Evolutionary conservation across 2,329 filamentous ascomycete species (phyloP).

Genomic region (Penicillium paneum): DNA sequence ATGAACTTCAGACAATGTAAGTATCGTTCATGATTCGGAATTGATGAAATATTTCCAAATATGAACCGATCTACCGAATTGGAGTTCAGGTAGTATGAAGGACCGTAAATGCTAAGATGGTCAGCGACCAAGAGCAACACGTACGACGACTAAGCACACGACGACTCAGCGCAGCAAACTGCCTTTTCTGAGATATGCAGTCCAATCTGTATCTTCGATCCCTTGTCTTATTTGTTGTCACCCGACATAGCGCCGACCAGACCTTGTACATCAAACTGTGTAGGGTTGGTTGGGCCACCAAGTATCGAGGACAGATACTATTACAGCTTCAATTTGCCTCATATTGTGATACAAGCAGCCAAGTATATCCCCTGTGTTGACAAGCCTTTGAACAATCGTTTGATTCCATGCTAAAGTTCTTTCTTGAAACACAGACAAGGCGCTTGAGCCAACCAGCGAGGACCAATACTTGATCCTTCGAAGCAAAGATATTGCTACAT

Average conservation of each 20-base stretch:
- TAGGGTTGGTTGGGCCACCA: neutral
- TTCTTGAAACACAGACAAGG: neutral
- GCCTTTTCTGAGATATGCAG: no score
- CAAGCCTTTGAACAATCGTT: neutral
- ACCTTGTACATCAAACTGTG: neutral
- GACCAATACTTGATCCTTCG: neutral
- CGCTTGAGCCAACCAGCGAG: neutral
- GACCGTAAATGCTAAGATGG: no score
- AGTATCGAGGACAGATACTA: neutral
- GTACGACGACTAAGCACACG: neutral
- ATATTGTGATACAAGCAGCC: neutral
- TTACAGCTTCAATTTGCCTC: neutral
- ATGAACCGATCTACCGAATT: no score
- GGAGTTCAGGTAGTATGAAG: no score
- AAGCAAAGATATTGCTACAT: neutral
- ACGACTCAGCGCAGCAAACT: neutral
- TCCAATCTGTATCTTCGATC: neutral
- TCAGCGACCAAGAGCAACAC: no score
- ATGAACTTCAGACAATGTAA: neutral
- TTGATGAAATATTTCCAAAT: no score
- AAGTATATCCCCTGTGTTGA: no score
- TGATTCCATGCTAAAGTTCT: neutral
- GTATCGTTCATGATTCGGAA: neutral
- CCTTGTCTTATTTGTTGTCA: neutral
- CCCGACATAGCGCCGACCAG: neutral